Percentiles rank a stretch among this genome's conserved stretches.
These are phyloP conservation scores for Flammula alnicola DNA, from an alignment of 1,284 basidiomycete species.

Conservation along the genomic window DNA sequence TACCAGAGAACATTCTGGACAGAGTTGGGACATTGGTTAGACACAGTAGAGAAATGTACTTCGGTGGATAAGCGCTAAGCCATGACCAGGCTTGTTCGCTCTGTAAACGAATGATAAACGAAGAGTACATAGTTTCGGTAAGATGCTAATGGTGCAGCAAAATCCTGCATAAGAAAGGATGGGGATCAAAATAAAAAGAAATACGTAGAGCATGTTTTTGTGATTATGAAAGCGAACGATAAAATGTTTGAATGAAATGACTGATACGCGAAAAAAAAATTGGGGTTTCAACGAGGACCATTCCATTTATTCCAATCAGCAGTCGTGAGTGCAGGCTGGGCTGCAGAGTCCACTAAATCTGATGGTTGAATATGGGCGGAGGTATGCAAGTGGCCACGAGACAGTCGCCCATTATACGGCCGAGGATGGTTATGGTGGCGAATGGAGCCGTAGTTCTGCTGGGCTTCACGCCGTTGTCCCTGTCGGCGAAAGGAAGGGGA, in stretches of 20 bases:
- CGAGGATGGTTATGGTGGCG: constrained; percentile 19
- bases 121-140: constrained; percentile 13
- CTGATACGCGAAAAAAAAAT: not conserved
- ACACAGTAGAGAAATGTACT: constrained; percentile 21
- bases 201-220: constrained; percentile 11
- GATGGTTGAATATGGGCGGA: constrained; percentile 12
- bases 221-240: not conserved
- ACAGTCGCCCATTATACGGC: constrained; percentile 14
- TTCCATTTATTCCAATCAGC: constrained; percentile 18
- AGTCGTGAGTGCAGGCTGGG: constrained; percentile 5
- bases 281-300: constrained; percentile 11
- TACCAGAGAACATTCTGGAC: constrained; percentile 46
- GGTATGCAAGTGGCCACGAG: constrained; percentile 17
- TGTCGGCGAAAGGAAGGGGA: constrained; percentile 27
- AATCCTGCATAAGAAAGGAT: constrained; percentile 1
- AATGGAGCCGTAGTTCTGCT: constrained; percentile 11
- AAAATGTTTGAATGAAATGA: constrained; percentile 1
- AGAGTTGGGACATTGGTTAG: constrained; percentile 43
- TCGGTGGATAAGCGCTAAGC: not conserved
- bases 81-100: not conserved
- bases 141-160: constrained; percentile 4
- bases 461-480: constrained; percentile 20
- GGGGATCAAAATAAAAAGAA: constrained; percentile 7
- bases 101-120: not conserved
- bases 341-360: constrained; percentile 17